phyloP scores from a whole-genome alignment of 495 filamentous ascomycete genomes.

The Sabuloglossum arenarium region DNA sequence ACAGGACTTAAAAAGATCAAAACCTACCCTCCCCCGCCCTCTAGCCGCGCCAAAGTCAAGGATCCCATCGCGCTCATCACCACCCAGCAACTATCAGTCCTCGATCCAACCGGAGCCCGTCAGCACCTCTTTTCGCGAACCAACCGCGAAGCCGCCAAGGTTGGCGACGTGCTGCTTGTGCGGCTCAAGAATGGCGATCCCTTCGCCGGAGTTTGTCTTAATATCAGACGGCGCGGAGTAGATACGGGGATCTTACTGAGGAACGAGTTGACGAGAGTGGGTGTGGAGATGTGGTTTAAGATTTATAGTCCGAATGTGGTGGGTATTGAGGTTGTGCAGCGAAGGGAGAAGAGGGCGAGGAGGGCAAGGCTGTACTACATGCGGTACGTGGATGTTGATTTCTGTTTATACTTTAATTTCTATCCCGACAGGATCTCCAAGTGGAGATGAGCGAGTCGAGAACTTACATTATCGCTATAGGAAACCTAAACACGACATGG shows the following conservation, averaged over 20 bases:
- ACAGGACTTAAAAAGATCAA: constrained; percentile 23
- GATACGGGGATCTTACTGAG: constrained; percentile 74
- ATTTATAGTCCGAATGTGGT: constrained; percentile 72
- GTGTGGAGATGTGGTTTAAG: constrained; percentile 98
- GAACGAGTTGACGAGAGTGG: constrained; percentile 58
- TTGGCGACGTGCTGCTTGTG: constrained; percentile 82
- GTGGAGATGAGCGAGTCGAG: neutral
- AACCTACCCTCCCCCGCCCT: constrained; percentile 31
- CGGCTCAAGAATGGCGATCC: constrained; percentile 68
- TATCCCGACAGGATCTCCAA: neutral
- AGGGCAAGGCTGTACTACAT: constrained; percentile 83
- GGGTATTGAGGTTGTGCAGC: constrained; percentile 85
- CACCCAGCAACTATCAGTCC: constrained; percentile 38
- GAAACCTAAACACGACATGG: constrained; percentile 43
- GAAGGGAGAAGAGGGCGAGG: constrained; percentile 60
- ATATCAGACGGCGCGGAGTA: constrained; percentile 62
- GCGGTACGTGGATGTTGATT: constrained; percentile 39
- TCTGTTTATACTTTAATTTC: neutral
- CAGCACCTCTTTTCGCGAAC: constrained; percentile 55
- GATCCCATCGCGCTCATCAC: constrained; percentile 43
- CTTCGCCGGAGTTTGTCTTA: constrained; percentile 70
- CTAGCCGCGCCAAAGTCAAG: constrained; percentile 22
- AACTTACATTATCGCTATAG: constrained; percentile 12
- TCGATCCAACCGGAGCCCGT: constrained; percentile 71
- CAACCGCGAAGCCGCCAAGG: constrained; percentile 51